Percentiles rank a stretch among this genome's conserved stretches.
phyloP scores from a whole-genome alignment of 345 rosid genomes.

The Raphanus raphanistrum region DNA sequence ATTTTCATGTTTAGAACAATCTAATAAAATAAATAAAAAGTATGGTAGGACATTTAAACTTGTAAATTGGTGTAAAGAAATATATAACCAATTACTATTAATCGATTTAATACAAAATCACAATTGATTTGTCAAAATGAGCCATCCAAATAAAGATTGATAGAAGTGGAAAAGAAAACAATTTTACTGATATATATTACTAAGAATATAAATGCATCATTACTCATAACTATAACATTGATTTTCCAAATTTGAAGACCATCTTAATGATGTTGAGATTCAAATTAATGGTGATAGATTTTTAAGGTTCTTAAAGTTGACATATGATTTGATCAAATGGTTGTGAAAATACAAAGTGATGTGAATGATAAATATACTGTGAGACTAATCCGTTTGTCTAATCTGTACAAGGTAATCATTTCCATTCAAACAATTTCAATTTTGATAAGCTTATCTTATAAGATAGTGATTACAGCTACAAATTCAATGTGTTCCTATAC shows the following conservation, averaged over 20 bases:
- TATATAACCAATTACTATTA: neutral
- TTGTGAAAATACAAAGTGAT: neutral
- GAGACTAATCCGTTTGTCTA: neutral
- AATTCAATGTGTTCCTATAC: neutral
- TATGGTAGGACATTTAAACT: neutral
- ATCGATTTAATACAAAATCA: neutral
- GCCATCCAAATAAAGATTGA: neutral
- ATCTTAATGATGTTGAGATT: neutral
- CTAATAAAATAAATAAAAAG: neutral
- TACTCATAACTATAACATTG: neutral
- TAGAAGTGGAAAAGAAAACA: neutral
- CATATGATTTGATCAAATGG: neutral
- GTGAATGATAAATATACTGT: neutral
- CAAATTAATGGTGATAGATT: neutral
- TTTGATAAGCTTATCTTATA: neutral
- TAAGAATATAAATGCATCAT: neutral
- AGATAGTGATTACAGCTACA: neutral
- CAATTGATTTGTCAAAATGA: neutral
- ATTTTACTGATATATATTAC: neutral
- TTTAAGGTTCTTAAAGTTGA: neutral
- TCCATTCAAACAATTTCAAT: neutral
- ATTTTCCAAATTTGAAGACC: neutral
- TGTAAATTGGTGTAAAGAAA: neutral
- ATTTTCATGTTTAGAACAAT: neutral
- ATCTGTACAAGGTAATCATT: neutral